Conservation (phyloP, 768 basidiomycete genomes). For the Boletus rex-veris region DNA sequence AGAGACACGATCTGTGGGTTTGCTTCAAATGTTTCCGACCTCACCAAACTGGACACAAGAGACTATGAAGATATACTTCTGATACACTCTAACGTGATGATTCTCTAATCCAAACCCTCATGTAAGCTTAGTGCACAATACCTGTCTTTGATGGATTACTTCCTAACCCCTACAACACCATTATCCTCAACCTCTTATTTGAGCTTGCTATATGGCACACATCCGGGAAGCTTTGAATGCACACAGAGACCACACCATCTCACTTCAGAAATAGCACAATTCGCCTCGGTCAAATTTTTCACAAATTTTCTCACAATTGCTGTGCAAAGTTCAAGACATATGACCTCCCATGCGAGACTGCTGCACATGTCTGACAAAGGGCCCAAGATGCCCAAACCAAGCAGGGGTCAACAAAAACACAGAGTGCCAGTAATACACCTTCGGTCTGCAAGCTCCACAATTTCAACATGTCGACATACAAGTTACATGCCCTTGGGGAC, state of each 20-base stretch:
- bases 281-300: neutral
- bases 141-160: neutral
- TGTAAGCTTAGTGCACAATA: neutral
- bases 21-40: neutral
- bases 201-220: neutral
- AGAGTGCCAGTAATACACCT: neutral
- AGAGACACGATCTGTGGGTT: neutral
- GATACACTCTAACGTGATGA: neutral
- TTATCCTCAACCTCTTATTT: neutral
- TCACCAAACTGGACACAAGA: neutral
- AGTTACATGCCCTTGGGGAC: conserved; percentile 16
- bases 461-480: conserved; percentile 19
- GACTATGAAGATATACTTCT: neutral
- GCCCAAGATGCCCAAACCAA: too few species aligned
- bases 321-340: conserved; percentile 25
- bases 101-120: neutral
- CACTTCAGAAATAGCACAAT: neutral
- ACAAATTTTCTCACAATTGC: neutral
- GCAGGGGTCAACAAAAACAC: too few species aligned
- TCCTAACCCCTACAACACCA: neutral
- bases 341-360: conserved; percentile 33
- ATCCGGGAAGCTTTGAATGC: neutral
- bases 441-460: neutral
- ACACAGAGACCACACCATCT: neutral
- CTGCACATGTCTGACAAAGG: conserved; percentile 16